phyloP scores from a whole-genome alignment of 2,329 filamentous ascomycete species.

The Clonostachys solani region DNA sequence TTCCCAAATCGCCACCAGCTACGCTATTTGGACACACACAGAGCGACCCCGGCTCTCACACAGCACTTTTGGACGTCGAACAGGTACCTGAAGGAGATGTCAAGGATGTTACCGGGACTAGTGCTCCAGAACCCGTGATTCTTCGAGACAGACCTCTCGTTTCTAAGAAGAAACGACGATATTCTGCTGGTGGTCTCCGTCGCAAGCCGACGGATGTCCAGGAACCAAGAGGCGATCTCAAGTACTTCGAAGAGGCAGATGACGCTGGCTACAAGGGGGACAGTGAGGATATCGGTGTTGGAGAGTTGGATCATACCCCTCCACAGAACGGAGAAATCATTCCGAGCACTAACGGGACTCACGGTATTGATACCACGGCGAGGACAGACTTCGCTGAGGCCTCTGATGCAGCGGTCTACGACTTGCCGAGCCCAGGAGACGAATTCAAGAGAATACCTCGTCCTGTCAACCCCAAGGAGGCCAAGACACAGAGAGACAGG shows the following conservation, averaged over 20 bases:
- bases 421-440: conserved; percentile 23
- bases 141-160: conserved; percentile 33
- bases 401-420: conserved; percentile 19
- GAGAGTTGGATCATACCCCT: background rate
- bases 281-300: conserved; percentile 6
- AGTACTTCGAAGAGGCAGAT: conserved; percentile 87
- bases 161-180: conserved; percentile 61
- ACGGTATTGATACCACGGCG: background rate
- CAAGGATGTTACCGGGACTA: conserved; percentile 58
- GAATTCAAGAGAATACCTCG: conserved; percentile 42
- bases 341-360: conserved; percentile 8
- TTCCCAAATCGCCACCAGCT: background rate
- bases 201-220: conserved; percentile 69
- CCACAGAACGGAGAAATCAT: background rate
- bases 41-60: conserved; percentile 20
- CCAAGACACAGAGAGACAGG: conserved; percentile 60
- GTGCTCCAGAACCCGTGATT: conserved; percentile 59
- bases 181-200: conserved; percentile 81
- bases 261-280: conserved; percentile 77
- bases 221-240: conserved; percentile 69
- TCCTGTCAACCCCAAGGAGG: conserved; percentile 74
- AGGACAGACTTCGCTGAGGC: conserved; percentile 10
- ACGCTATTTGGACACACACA: conserved; percentile 15
- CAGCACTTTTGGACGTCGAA: too few species aligned
- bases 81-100: conserved; percentile 11